A percentile compares a stretch with the other conserved stretches of the same genome.
Conservation (phyloP, 2,329 filamentous ascomycete species). For the Bimuria novae-zelandiae region DNA sequence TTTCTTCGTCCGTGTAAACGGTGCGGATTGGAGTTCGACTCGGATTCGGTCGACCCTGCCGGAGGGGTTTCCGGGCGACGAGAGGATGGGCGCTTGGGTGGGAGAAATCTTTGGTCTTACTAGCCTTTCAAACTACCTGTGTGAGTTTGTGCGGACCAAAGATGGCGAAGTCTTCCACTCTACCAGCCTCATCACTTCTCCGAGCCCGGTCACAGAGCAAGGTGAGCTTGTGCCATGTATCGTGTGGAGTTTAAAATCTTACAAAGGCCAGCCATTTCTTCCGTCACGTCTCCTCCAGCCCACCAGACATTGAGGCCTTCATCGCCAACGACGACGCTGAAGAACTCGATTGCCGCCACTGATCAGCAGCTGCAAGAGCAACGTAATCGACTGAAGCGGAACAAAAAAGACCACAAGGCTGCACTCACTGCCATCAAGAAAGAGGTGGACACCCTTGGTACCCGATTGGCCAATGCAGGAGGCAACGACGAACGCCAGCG, state of each 20-base stretch:
- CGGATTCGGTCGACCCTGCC: constrained; percentile 63
- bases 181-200: constrained; percentile 71
- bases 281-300: constrained; percentile 51
- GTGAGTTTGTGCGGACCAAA: constrained; percentile 73
- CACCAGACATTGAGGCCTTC: constrained; percentile 71
- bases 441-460: constrained; percentile 72
- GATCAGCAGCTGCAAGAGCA: constrained; percentile 73
- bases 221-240: constrained; percentile 45
- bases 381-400: constrained; percentile 69
- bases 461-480: constrained; percentile 68
- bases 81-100: constrained; percentile 63
- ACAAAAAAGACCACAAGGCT: constrained; percentile 75
- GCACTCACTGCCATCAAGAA: constrained; percentile 69
- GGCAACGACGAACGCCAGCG: constrained; percentile 76
- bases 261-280: constrained; percentile 26
- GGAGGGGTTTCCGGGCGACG: constrained; percentile 50
- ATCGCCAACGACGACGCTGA: constrained; percentile 76
- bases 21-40: constrained; percentile 78
- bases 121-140: constrained; percentile 76
- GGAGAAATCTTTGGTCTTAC: constrained; percentile 71
- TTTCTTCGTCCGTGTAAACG: constrained; percentile 79
- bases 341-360: constrained; percentile 73
- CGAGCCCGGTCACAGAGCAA: constrained; percentile 62
- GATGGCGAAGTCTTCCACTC: constrained; percentile 71
- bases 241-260: constrained; percentile 9